Evolutionary conservation across 352 stramenopile genomes (phyloP).

Genomic region (Aphanomyces cochlioides): DNA sequence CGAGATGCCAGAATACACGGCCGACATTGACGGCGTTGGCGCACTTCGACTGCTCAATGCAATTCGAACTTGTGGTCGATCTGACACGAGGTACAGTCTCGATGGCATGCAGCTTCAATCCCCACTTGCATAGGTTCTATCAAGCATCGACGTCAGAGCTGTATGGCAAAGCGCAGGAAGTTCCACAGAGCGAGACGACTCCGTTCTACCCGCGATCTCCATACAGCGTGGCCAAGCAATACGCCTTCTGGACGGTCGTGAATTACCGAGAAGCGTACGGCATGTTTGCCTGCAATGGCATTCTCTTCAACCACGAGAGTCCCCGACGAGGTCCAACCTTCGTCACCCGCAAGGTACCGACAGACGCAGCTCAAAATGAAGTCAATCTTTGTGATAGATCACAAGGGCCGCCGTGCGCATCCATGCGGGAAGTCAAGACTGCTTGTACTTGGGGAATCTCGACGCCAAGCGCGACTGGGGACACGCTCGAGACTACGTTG

Average conservation of each 20-base stretch:
- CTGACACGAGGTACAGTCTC: conserved; percentile 42
- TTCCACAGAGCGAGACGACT: conserved; percentile 95
- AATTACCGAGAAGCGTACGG: conserved; percentile 98
- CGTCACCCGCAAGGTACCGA: conserved; percentile 91
- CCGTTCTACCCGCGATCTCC: conserved; percentile 98
- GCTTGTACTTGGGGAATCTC: conserved; percentile 96
- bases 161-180: conserved; percentile 96
- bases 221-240: conserved; percentile 98
- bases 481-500: conserved; percentile 97
- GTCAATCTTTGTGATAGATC: conserved; percentile 51
- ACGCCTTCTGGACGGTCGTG: conserved; percentile 98
- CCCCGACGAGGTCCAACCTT: conserved; percentile 96
- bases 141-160: conserved; percentile 98
- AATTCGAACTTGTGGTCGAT: conserved; percentile 90
- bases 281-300: conserved; percentile 95
- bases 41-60: conserved; percentile 96
- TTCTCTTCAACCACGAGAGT: conserved; percentile 99
- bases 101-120: conserved; percentile 18
- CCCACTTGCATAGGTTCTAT: conserved; percentile 71
- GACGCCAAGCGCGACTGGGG: conserved; percentile 98
- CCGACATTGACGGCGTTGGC: conserved; percentile 95
- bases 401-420: conserved; percentile 94
- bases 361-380: background rate
- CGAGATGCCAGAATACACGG: conserved; percentile 99
- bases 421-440: conserved; percentile 87